A percentile compares a stretch with the other conserved stretches of the same genome.
These are phyloP conservation scores for Mycosphaerella sp. DNA, from an alignment of 2,329 filamentous ascomycete genomes.

Conservation along the genomic window DNA sequence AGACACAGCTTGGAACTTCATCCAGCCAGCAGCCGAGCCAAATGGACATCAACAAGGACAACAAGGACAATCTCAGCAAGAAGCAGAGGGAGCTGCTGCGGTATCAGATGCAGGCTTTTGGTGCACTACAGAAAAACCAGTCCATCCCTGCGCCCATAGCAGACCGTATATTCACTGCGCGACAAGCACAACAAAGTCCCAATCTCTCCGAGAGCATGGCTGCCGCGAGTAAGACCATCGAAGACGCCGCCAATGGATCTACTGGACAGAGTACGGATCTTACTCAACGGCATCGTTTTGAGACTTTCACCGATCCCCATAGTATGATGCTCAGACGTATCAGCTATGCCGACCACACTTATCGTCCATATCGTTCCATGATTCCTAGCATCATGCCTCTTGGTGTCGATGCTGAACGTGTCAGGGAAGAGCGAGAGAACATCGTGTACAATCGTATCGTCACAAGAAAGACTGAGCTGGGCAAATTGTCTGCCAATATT, in stretches of 20 bases:
- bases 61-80: constrained; percentile 50
- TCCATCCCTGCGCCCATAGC: constrained; percentile 74
- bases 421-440: constrained; percentile 80
- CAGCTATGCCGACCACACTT: constrained; percentile 71
- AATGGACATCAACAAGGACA: constrained; percentile 19
- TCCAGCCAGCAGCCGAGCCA: constrained; percentile 20
- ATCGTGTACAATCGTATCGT: constrained; percentile 86
- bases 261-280: constrained; percentile 35
- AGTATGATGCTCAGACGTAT: constrained; percentile 54
- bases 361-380: constrained; percentile 68
- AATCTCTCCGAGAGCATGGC: constrained; percentile 38
- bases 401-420: constrained; percentile 78
- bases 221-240: constrained; percentile 46
- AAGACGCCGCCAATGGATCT: constrained; percentile 42
- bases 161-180: constrained; percentile 72
- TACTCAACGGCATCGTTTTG: constrained; percentile 50
- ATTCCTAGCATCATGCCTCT: constrained; percentile 85
- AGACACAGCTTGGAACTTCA: constrained; percentile 21
- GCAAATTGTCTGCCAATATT: constrained; percentile 75
- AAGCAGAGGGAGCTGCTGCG: constrained; percentile 74
- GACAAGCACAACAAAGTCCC: constrained; percentile 51
- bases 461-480: constrained; percentile 76
- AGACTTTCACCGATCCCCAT: constrained; percentile 70
- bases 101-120: constrained; percentile 87
- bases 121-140: constrained; percentile 78